Evolutionary conservation across 2,329 filamentous ascomycete genomes (phyloP).

Genomic region (Pseudogymnoascus sp.): DNA sequence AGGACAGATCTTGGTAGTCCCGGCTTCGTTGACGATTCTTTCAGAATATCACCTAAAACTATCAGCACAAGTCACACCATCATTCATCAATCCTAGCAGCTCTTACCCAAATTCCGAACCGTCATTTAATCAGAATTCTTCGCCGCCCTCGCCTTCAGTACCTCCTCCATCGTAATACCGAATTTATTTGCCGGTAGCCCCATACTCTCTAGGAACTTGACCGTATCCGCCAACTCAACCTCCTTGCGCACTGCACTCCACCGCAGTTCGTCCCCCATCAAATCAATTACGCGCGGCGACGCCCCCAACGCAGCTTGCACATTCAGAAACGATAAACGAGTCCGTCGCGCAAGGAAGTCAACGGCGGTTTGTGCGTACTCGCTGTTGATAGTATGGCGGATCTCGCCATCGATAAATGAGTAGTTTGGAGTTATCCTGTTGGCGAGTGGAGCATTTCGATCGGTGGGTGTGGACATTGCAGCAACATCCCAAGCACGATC

Average conservation of each 20-base stretch:
- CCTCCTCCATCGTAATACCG: too few relatives aligned
- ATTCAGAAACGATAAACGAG: conserved; percentile 80
- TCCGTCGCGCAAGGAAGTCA: conserved; percentile 78
- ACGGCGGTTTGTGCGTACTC: conserved; percentile 89
- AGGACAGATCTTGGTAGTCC: too few relatives aligned
- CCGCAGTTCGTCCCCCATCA: conserved; percentile 76
- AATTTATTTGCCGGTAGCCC: too few relatives aligned
- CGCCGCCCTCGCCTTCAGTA: too few relatives aligned
- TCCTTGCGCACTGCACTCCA: conserved; percentile 70
- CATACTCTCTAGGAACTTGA: too few relatives aligned
- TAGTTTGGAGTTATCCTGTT: conserved; percentile 73
- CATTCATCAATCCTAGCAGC: too few relatives aligned
- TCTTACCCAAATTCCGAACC: too few relatives aligned
- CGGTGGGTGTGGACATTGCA: conserved; percentile 66
- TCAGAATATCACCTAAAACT: too few relatives aligned
- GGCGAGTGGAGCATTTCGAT: conserved; percentile 73
- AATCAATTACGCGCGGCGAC: conserved; percentile 74
- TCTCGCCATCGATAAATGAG: conserved; percentile 85
- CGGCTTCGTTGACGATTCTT: too few relatives aligned
- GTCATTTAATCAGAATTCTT: too few relatives aligned
- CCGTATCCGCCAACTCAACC: conserved; percentile 65
- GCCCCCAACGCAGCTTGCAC: conserved; percentile 84
- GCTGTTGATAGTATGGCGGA: conserved; percentile 77
- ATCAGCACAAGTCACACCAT: too few relatives aligned
- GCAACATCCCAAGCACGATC: conserved; percentile 90